Percentiles rank a stretch among this genome's conserved stretches.
phyloP scores from a whole-genome alignment of 352 stramenopile species.

The Phytopythium sindhum region DNA sequence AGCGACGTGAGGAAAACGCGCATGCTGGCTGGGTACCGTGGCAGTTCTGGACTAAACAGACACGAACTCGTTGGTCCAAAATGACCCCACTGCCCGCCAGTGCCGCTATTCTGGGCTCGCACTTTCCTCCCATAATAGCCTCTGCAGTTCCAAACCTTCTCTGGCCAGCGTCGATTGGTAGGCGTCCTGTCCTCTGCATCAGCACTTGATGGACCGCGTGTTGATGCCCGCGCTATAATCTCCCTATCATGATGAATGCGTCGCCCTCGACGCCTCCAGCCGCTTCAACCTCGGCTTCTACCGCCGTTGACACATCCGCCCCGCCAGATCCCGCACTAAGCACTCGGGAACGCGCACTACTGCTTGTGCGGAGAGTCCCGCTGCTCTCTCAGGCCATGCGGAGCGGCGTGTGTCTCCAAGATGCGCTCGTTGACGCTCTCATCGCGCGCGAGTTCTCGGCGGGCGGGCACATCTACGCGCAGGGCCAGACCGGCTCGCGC shows the following conservation, averaged over 20 bases:
- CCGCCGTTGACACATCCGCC: neutral
- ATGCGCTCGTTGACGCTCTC: conserved; percentile 36
- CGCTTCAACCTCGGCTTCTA: neutral
- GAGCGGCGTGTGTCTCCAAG: conserved; percentile 41
- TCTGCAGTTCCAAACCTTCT: neutral
- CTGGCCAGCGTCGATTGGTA: neutral
- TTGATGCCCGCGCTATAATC: neutral
- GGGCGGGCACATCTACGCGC: conserved; percentile 61
- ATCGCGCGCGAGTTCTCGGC: conserved; percentile 31
- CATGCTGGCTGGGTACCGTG: no score
- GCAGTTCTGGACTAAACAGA: no score
- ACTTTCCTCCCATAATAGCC: neutral
- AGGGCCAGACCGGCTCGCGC: conserved; percentile 45
- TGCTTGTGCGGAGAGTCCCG: conserved; percentile 42
- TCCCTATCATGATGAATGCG: neutral
- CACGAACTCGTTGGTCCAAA: no score
- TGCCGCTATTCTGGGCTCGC: neutral
- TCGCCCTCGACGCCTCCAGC: neutral
- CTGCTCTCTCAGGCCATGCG: conserved; percentile 46
- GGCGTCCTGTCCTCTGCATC: neutral
- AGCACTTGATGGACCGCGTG: neutral
- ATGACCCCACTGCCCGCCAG: no score
- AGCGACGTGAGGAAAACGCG: no score
- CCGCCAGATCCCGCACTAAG: neutral
- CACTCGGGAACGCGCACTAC: conserved; percentile 37